Evolutionary conservation across 2,329 filamentous ascomycete species (phyloP), one percentile per base, ranked within the genome.

Genomic region (Gyromitra esculenta): DNA sequence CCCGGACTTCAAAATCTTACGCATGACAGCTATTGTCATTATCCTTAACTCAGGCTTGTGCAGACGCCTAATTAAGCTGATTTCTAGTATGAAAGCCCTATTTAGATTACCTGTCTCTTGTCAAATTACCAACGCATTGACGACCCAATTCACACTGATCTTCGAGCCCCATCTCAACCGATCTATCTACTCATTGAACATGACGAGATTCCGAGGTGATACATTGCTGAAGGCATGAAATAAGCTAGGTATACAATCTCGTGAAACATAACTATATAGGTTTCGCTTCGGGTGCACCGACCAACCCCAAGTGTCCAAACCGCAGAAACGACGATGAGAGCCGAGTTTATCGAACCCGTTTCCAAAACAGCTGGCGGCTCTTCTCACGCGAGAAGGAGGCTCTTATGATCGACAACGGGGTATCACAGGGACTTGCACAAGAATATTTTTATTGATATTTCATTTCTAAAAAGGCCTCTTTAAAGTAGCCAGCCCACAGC

Each of bases 351-450:
- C 60, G 48, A 67, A 63, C 50, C 37, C 18, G 48, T 56, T 63
- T 68, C 56, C 31, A 57, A 54, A 67, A 37, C 39, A 13, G 48
- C 37, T 63, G 41, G 62, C 48, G 62, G 63, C 59, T 66, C 71
- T 68, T 62, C 56, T 74, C 54, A 62, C 71, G 43, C 56, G 48
- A 66, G n/a, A n/a, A 62, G 41, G 68, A 73, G 68, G 63, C 67
- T 73, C 74, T 73, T 60, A 63, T 73, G 69, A 73, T 76, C 63
- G 74, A 64, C 74, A 52, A 63, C 71, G 25, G 48, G 63, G 62
- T 64, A 72, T 31, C 21, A 72, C 43, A 68, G 62, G 35, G 13
- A 68, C 25, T 56, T 43, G 43, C 15, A 72, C 18, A 18, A 45
- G 45, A 57, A 60, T 50, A 35, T 13, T 31, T 50, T 18, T 35